phyloP scores from a whole-genome alignment of 805 yeast genomes.

The Candida cerambycidarum region DNA sequence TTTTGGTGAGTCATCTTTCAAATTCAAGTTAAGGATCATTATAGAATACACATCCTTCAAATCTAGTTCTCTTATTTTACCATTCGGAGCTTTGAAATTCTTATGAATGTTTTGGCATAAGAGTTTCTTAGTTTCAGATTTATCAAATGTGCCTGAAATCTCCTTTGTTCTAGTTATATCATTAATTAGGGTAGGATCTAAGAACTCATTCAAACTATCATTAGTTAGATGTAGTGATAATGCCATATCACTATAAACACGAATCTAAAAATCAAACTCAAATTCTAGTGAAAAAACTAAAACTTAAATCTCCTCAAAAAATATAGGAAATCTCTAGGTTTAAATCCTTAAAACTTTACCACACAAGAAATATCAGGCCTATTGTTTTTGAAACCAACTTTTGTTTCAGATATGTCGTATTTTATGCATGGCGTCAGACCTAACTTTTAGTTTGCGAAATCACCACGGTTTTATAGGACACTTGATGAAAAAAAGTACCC shows the following conservation, averaged over 20 bases:
- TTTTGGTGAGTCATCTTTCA: constrained; percentile 14
- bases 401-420: constrained; percentile 4
- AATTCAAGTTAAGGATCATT: constrained; percentile 39
- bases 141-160: neutral
- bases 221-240: neutral
- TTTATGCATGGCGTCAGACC: neutral
- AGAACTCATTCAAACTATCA: constrained; percentile 1
- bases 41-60: constrained; percentile 60
- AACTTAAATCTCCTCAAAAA: neutral
- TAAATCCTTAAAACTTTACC: neutral
- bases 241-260: neutral
- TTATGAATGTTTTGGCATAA: constrained; percentile 38
- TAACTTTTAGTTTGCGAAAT: neutral
- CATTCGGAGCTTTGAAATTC: constrained; percentile 52
- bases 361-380: neutral
- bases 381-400: constrained; percentile 1
- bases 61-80: constrained; percentile 55
- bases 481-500: neutral
- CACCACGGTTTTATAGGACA: too few relatives aligned
- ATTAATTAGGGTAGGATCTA: neutral
- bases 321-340: neutral
- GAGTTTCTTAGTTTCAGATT: neutral
- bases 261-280: too few relatives aligned
- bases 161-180: neutral
- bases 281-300: too few relatives aligned